Conservation (phyloP, 768 basidiomycete genomes). For the Amylocystis lapponica region DNA sequence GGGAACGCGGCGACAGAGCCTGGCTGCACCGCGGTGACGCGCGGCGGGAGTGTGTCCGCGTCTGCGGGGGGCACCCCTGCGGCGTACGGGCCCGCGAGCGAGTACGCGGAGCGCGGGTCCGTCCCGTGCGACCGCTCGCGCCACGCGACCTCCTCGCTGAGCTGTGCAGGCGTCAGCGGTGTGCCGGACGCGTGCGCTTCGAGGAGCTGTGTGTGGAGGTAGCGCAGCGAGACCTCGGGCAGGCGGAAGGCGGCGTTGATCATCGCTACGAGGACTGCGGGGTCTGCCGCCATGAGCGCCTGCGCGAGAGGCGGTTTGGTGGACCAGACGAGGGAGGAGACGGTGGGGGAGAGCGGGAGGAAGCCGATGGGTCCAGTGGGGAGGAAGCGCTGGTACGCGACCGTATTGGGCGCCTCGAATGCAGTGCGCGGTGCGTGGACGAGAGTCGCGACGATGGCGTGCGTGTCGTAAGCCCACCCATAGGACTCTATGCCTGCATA, state of each 20-base stretch:
- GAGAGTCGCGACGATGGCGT: slow-evolving; percentile 88
- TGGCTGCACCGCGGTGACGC: slow-evolving; percentile 63
- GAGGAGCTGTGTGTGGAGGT: slow-evolving; percentile 56
- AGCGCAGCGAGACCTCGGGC: slow-evolving; percentile 65
- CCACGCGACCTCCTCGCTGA: slow-evolving; percentile 63
- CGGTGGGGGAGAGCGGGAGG: slow-evolving; percentile 74
- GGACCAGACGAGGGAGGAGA: slow-evolving; percentile 93
- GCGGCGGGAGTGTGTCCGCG: slow-evolving; percentile 64
- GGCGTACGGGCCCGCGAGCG: slow-evolving; percentile 25
- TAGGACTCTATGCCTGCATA: slow-evolving; percentile 83
- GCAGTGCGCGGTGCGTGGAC: slow-evolving; percentile 60
- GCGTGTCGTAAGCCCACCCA: slow-evolving; percentile 88
- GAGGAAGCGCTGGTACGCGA: slow-evolving; percentile 91
- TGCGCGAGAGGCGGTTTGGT: slow-evolving; percentile 71
- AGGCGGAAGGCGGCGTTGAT: slow-evolving; percentile 90
- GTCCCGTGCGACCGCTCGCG: slow-evolving; percentile 70
- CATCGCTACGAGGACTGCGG: slow-evolving; percentile 60
- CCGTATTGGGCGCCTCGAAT: slow-evolving; percentile 62
- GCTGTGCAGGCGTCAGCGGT: slow-evolving; percentile 41
- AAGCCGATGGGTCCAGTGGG: slow-evolving; percentile 95
- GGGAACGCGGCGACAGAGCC: slow-evolving; percentile 87
- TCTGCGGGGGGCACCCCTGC: slow-evolving; percentile 57
- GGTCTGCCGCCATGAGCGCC: slow-evolving; percentile 61
- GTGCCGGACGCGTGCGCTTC: slow-evolving; percentile 42
- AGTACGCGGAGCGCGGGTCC: slow-evolving; percentile 55